Evolutionary conservation across 768 basidiomycete species (phyloP).

Genomic region (Lactifluus subvellereus): DNA sequence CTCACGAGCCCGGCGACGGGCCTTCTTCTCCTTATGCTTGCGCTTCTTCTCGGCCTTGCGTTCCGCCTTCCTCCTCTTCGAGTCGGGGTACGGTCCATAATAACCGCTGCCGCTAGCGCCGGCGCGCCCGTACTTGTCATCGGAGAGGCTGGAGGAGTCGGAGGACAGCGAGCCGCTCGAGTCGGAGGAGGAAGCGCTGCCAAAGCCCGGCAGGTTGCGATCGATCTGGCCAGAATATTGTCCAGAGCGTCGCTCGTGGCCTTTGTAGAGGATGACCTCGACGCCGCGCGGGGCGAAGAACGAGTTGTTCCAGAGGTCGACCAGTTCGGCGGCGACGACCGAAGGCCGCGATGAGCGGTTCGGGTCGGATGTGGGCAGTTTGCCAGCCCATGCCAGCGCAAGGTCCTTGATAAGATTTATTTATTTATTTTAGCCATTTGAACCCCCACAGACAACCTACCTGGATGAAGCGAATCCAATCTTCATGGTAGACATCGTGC

Average conservation of each 20-base stretch:
- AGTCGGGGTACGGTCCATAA: slow-evolving; percentile 38
- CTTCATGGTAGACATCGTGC: slow-evolving; percentile 72
- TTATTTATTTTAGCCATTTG: neutral
- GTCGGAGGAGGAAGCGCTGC: slow-evolving; percentile 35
- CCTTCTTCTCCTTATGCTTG: slow-evolving; percentile 59
- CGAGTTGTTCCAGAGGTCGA: slow-evolving; percentile 73
- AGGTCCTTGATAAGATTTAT: slow-evolving; percentile 47
- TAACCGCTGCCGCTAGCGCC: slow-evolving; percentile 26
- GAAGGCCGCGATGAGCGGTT: slow-evolving; percentile 53
- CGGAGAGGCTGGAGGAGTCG: slow-evolving; percentile 33
- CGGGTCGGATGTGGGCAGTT: slow-evolving; percentile 52
- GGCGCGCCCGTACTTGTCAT: slow-evolving; percentile 38
- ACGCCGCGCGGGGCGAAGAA: slow-evolving; percentile 72
- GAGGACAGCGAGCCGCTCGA: slow-evolving; percentile 37
- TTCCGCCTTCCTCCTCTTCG: slow-evolving; percentile 47
- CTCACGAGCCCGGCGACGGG: slow-evolving; percentile 51
- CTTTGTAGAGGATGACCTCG: slow-evolving; percentile 78
- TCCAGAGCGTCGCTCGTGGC: slow-evolving; percentile 72
- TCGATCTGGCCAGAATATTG: slow-evolving; percentile 49
- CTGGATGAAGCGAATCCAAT: slow-evolving; percentile 77
- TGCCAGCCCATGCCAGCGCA: slow-evolving; percentile 69
- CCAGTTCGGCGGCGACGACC: slow-evolving; percentile 57
- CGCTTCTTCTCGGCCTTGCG: slow-evolving; percentile 55
- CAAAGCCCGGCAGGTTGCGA: slow-evolving; percentile 45
- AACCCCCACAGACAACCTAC: slow-evolving; percentile 35